phyloP scores from a whole-genome alignment of 768 basidiomycete genomes.

The Boletus pseudopeckii region DNA sequence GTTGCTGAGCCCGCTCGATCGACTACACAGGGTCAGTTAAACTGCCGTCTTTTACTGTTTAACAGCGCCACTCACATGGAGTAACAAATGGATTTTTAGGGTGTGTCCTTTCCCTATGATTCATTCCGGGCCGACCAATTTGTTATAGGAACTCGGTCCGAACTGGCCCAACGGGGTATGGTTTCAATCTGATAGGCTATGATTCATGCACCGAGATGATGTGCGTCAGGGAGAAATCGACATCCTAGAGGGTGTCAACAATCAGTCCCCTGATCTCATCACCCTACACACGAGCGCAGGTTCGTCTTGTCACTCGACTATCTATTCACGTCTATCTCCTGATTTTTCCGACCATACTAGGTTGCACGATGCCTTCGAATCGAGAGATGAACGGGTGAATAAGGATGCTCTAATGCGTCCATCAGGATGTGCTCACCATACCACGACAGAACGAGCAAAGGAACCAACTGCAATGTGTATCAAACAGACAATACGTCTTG shows the following conservation, averaged over 20 bases:
- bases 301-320: constrained; percentile 4
- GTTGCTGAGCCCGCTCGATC: not conserved
- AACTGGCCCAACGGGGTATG: constrained; percentile 25
- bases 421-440: not conserved
- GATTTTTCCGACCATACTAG: constrained; percentile 7
- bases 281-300: constrained; percentile 30
- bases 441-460: constrained; percentile 15
- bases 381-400: constrained; percentile 31
- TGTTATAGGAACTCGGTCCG: constrained; percentile 24
- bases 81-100: constrained; percentile 11
- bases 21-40: constrained; percentile 16
- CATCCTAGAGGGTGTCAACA: constrained; percentile 36
- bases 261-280: constrained; percentile 21
- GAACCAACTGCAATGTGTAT: constrained; percentile 31
- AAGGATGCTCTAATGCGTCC: not conserved
- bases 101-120: constrained; percentile 1
- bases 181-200: not conserved
- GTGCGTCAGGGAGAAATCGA: constrained; percentile 30
- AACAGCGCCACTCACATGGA: not conserved
- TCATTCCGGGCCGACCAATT: not conserved
- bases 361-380: constrained; percentile 34
- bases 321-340: not conserved
- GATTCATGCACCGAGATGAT: not conserved
- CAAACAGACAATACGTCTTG: constrained; percentile 31
- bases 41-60: not conserved